These are phyloP conservation scores for Psilocybe cyanescens DNA, from an alignment of 768 basidiomycete species.

Conservation along the genomic window DNA sequence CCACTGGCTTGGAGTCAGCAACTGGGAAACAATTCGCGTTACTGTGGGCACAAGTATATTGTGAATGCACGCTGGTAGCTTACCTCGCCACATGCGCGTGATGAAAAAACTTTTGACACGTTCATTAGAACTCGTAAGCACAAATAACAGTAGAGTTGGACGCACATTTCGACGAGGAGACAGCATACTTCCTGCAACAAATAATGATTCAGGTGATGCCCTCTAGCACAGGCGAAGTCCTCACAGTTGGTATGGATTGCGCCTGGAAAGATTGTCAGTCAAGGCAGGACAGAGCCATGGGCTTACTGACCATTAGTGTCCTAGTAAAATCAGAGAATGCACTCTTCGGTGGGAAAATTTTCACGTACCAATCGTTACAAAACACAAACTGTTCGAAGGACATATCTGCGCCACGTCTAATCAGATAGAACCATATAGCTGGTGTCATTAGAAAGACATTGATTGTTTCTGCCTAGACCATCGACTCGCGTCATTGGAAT, in stretches of 20 bases:
- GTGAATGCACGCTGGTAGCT: not conserved
- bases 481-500: not conserved
- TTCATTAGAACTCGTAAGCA: not conserved
- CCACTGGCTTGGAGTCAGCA: not conserved
- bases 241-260: not conserved
- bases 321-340: not conserved
- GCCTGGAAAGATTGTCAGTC: not conserved
- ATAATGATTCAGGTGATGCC: not conserved
- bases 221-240: not conserved
- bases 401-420: conserved; percentile 6
- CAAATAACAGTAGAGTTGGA: not conserved
- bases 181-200: not conserved
- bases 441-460: conserved; percentile 5
- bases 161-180: conserved; percentile 5
- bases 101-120: not conserved
- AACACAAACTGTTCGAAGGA: conserved; percentile 5
- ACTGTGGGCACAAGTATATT: too few relatives aligned
- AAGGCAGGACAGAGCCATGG: not conserved
- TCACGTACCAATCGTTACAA: conserved; percentile 8
- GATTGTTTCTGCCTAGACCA: not conserved
- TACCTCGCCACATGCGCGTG: conserved; percentile 7
- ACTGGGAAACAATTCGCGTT: not conserved
- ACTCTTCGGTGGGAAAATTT: not conserved
- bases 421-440: conserved; percentile 7
- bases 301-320: not conserved